Evolutionary conservation across 2,329 filamentous ascomycete genomes (phyloP), one percentile per base, ranked within the genome.

Genomic region (Trichophyton verrucosum): DNA sequence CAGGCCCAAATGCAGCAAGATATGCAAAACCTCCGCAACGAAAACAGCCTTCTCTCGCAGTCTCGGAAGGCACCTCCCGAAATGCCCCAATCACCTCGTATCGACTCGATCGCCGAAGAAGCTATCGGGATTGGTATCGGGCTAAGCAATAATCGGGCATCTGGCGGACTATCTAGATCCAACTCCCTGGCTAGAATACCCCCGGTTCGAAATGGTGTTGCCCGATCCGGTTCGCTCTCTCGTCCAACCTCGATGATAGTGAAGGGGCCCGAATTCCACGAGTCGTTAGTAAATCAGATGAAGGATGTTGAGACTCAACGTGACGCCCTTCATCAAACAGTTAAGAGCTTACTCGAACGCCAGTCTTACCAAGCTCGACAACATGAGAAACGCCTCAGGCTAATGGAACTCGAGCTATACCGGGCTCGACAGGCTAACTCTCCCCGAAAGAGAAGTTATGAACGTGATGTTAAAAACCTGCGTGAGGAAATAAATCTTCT

Each of bases 231-330:
- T 9, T 81, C 80, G 1, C 68, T 89, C 40, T 81, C 83, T 7
- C 78, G 87, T 63, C 86, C 86, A 6, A 74, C 77, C 57, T 81
- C 80, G 0, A 73, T 79, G 6, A 72, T 70, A 59, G 72, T 67
- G 78, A 86, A 77, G 60, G 77, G 77, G 69, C 72, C 73, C 68
- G 82, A 88, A 66, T 84, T 83, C 3, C 80, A 85, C 60, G 88
- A 92, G 60, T 81, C 83, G 9, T 74, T 91, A 15, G 83, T 86
- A 1, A 91, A 96, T 66, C 83, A 88, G 33, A 80, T 96, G 17
- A 96, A 95, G 73, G 92, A 97, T 65, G 86, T 96, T 9, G 92
- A 97, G 74, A 86, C 89, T 49, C 94, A 99, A 75, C 84, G 94
- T 55, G 92, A 99, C 73, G 91, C 92, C 0, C 80, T 99, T 5